phyloP scores from a whole-genome alignment of 2,329 filamentous ascomycete genomes.

The Curvularia spicifera region DNA sequence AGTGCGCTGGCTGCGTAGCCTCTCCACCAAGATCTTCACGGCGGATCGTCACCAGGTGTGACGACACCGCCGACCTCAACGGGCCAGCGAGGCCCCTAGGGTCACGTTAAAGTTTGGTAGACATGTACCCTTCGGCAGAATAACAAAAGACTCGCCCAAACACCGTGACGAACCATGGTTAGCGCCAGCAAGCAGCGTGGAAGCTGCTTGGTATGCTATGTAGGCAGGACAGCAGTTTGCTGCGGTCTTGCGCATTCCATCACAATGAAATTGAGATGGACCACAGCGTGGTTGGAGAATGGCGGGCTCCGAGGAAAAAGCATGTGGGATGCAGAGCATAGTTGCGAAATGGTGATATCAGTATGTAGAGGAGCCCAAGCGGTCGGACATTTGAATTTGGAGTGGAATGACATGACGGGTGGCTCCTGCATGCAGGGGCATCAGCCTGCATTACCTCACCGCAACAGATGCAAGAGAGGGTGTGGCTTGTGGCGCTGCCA shows the following conservation, averaged over 20 bases:
- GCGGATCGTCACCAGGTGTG: neutral
- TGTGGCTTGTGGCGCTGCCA: slow-evolving; percentile 4
- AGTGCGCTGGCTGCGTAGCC: neutral
- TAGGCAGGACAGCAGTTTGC: slow-evolving; percentile 2
- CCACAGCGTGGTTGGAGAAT: neutral
- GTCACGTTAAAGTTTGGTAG: neutral
- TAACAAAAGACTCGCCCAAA: slow-evolving; percentile 1
- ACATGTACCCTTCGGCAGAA: neutral
- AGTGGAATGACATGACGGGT: neutral
- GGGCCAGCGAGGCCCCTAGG: neutral
- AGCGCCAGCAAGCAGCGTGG: slow-evolving; percentile 4
- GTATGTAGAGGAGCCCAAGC: neutral
- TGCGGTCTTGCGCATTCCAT: neutral
- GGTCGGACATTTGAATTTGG: neutral
- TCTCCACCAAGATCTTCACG: neutral
- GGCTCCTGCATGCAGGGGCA: neutral
- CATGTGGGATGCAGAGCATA: neutral
- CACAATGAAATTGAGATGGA: neutral
- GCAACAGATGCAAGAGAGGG: neutral
- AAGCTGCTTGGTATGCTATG: slow-evolving; percentile 5
- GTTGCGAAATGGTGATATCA: neutral
- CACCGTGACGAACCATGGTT: slow-evolving; percentile 1
- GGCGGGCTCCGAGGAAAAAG: neutral
- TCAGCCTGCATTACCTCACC: neutral
- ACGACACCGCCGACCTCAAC: neutral